A percentile compares a stretch with the other conserved stretches of the same genome.
These are phyloP conservation scores for Schoenoplectus triqueter DNA, from an alignment of 202 grass and related monocot genomes.

Conservation along the genomic window DNA sequence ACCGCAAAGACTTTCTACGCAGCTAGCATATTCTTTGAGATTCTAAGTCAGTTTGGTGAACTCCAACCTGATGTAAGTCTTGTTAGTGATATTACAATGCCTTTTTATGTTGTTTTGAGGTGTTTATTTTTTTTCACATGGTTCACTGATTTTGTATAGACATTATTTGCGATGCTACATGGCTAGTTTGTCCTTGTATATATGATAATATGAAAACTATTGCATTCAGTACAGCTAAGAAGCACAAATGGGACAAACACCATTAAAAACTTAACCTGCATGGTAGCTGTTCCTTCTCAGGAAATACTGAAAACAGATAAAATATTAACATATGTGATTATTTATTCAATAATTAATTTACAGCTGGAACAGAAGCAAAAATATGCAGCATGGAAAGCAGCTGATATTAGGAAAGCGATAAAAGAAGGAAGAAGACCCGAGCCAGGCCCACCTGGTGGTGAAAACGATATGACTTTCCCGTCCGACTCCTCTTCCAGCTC, in stretches of 20 bases:
- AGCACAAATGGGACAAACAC: not conserved
- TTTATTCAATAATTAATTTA: conserved; percentile 26
- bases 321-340: conserved; percentile 3
- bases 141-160: conserved; percentile 1
- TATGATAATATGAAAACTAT: not conserved
- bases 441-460: conserved; percentile 88
- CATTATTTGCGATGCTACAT: not conserved
- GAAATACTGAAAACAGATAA: not conserved
- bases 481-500: conserved; percentile 38
- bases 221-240: not conserved
- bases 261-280: not conserved
- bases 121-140: conserved; percentile 18
- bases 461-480: conserved; percentile 54
- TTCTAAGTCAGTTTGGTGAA: conserved; percentile 89
- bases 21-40: conserved; percentile 94
- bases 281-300: not conserved
- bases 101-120: not conserved
- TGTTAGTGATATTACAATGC: not conserved
- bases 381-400: conserved; percentile 97
- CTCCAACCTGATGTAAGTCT: conserved; percentile 84
- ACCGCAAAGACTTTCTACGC: conserved; percentile 99
- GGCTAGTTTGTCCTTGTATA: not conserved
- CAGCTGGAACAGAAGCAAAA: conserved; percentile 97
- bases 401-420: conserved; percentile 96
- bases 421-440: conserved; percentile 93